Percentiles rank a stretch among this genome's conserved stretches.
Evolutionary conservation across 805 yeast genomes (phyloP).

Genomic region (Yamadazyma sp.): DNA sequence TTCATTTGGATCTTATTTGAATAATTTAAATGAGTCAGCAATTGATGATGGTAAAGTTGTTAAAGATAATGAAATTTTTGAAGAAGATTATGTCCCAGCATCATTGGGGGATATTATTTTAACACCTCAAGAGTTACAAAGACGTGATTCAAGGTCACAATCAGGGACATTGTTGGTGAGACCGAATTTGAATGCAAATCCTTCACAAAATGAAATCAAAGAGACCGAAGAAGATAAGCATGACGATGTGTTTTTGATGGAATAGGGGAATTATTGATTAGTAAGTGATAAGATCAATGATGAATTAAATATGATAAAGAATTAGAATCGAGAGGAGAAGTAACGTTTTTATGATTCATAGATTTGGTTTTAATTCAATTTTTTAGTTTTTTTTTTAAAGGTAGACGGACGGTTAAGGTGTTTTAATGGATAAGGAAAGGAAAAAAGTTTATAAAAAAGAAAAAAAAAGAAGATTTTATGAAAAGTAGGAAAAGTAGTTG

Average conservation of each 20-base stretch:
- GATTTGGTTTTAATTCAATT: too few species aligned
- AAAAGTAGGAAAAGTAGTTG: background rate
- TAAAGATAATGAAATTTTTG: conserved; percentile 31
- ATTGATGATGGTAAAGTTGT: conserved; percentile 31
- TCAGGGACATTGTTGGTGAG: conserved; percentile 39
- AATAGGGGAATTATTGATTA: conserved; percentile 12
- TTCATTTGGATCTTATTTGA: conserved; percentile 14
- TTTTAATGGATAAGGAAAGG: background rate
- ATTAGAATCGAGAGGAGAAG: background rate
- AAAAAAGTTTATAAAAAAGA: background rate
- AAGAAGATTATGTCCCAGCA: conserved; percentile 80
- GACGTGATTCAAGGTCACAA: conserved; percentile 64
- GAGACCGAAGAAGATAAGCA: conserved; percentile 4
- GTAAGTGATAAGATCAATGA: background rate
- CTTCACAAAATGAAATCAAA: background rate
- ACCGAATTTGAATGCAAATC: conserved; percentile 21
- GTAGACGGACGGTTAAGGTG: too few species aligned
- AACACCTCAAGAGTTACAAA: conserved; percentile 71
- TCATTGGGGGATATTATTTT: conserved; percentile 70
- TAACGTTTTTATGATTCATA: background rate
- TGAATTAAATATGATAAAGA: background rate
- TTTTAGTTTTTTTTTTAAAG: too few species aligned
- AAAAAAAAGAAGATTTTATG: conserved; percentile 2
- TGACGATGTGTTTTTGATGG: conserved; percentile 41
- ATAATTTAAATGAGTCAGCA: conserved; percentile 8